Base-by-base conservation (phyloP, 2,329 filamentous ascomycete species). In the Verticillium nubilum region DNA sequence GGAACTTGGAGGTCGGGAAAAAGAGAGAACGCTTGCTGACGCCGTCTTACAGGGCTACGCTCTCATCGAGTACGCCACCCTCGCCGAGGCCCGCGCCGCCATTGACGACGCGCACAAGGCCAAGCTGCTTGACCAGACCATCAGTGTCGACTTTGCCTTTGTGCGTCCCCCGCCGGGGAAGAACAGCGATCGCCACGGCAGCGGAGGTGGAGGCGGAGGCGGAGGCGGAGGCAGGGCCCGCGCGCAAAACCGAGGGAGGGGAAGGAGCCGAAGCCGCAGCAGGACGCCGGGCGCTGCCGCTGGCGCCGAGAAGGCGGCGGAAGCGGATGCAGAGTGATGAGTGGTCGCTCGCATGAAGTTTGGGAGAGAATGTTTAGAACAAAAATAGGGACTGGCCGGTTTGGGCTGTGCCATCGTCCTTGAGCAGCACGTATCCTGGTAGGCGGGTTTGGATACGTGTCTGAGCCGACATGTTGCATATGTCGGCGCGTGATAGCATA, bases 121-220 rank as follows among this genome's bases (percentile, higher is more conserved):
- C 50, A 90, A 93, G 73, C 78, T 95, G 59, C 83, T 95, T 52
- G 91, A 95, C 67, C 90, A 95, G 80, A 91, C 88, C 7, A 83
- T 95, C 64, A 78, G 83, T 61, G 90, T 94, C 62, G 91, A 95
- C 76, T 95, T 92, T 74, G 91, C 90, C 1, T 95, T 95, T 71
- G 91, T 95, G 61, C 80, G 91, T 55, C 91, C 91, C 60, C 90
- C 90, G 17, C 89, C 87, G 19, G 82, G 79, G 59, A 87, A 86
- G 70, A 63, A 56, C 33, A 52, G 25, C 52, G 52, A 57, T 27
- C 33, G 26, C 37, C 33, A 57, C 42, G 23, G 47, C 7, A 12
- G 17, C 35, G 70, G 68, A n/a, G 66, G 63, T 54, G 69, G 68
- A 58, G 67, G 64, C 54, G 64, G 67, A 23, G 74, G 73, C 1